phyloP scores from a whole-genome alignment of 1,284 basidiomycete genomes.

The Moesziomyces sp. region DNA sequence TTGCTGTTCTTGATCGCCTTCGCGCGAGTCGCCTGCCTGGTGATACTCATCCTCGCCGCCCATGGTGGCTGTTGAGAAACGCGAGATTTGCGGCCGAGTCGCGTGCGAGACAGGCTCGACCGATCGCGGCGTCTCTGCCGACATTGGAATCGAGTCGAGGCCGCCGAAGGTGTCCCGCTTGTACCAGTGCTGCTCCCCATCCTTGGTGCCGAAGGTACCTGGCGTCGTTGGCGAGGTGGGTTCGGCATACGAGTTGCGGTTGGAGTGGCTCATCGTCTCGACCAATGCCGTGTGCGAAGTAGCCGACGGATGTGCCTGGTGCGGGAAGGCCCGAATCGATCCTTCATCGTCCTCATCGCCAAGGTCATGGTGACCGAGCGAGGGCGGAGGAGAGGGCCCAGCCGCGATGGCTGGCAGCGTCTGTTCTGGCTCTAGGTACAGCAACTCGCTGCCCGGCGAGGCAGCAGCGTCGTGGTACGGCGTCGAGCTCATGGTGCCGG shows the following conservation, averaged over 20 bases:
- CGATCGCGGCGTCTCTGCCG: not conserved
- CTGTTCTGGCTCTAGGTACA: slow-evolving; percentile 12
- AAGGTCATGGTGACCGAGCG: slow-evolving; percentile 8
- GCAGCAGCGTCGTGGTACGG: slow-evolving; percentile 29
- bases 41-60: slow-evolving; percentile 10
- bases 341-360: slow-evolving; percentile 24
- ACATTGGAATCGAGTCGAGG: slow-evolving; percentile 15
- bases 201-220: not conserved
- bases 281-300: slow-evolving; percentile 33
- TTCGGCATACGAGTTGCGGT: slow-evolving; percentile 12
- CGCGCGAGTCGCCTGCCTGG: not conserved
- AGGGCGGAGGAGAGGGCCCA: slow-evolving; percentile 19
- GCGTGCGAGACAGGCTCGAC: not conserved
- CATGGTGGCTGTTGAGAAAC: slow-evolving; percentile 17
- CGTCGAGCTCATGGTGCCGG: slow-evolving; percentile 25
- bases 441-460: slow-evolving; percentile 32
- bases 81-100: slow-evolving; percentile 30
- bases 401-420: slow-evolving; percentile 13
- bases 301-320: slow-evolving; percentile 15
- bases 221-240: not conserved
- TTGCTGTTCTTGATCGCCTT: slow-evolving; percentile 23
- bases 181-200: slow-evolving; percentile 4
- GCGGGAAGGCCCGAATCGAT: slow-evolving; percentile 24
- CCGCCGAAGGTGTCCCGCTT: slow-evolving; percentile 42
- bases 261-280: slow-evolving; percentile 21